Base-by-base conservation (phyloP, 169 alveolate species). In the Babesia sp. region DNA sequence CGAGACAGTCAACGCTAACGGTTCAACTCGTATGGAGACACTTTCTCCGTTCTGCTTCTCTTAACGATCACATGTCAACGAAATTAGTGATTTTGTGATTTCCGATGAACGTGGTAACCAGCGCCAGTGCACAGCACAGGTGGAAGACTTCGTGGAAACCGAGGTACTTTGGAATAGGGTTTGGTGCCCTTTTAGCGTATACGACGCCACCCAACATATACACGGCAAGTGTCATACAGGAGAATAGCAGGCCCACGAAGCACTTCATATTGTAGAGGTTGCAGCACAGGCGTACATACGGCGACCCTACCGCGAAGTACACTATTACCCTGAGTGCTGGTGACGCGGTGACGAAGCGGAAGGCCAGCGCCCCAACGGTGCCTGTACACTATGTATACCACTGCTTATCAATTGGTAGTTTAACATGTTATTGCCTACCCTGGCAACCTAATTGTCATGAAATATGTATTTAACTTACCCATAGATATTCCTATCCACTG, bases 71-170 rank as follows among this genome's bases (percentile, higher is more conserved):
- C n/a, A n/a, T n/a, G 37, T 28, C 33, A 6, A 64, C 45, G 37
- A 76, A 78, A 64, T 20, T 84, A 26, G 81, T 51, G 36, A 84
- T 82, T 58, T 76, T 84, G 48, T 76, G 70, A 68, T 79, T 83
- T 36, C 83, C 71, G 37, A 81, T 73, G 46, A 84, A 68, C 28
- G 90, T 78, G 33, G 72, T 50, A 11, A 73, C 48, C 33, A 73
- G 70, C 44, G 90, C 90, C 42, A 82, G 59, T 39, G 84, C 59
- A 71, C 93, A 88, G 46, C 85, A 88, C 42, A 83, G 48, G 69
- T 88, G 93, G 42, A 88, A 88, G 42, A 88, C 26, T 41, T 88
- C 93, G 66, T 88, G 93, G 72, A 76, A 88, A 48, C 74, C 93
- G 33, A 88, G 24, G 22, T 72, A 26, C 44, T 87, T 84, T 9